phyloP scores from a whole-genome alignment of 2,329 filamentous ascomycete genomes.

The Arachnopeziza araneosa region DNA sequence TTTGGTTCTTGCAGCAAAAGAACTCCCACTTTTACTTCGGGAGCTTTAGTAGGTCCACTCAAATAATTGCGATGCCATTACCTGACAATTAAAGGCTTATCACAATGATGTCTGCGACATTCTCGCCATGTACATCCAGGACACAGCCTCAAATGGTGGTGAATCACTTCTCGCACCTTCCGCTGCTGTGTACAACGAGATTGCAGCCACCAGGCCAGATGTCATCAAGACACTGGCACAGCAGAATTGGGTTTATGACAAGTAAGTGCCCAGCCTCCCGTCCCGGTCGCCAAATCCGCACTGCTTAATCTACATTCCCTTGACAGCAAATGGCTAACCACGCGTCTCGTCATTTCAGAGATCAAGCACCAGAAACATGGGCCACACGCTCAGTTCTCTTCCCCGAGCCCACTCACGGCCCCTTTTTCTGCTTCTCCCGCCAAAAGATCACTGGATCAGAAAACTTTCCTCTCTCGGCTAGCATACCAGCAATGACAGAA shows the following conservation, averaged over 20 bases:
- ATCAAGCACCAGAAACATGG: no score
- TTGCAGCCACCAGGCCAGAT: conserved; percentile 58
- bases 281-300: no score
- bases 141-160: conserved; percentile 55
- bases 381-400: no score
- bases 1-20: no score
- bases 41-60: no score
- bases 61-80: no score
- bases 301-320: no score
- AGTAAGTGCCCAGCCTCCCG: no score
- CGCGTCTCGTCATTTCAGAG: not conserved
- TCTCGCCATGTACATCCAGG: conserved; percentile 58
- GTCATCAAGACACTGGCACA: conserved; percentile 51
- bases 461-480: not conserved
- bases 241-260: not conserved
- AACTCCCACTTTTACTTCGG: no score
- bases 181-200: conserved; percentile 62
- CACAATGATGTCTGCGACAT: conserved; percentile 48
- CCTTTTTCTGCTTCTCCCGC: not conserved
- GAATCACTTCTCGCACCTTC: conserved; percentile 60
- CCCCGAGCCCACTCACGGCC: no score
- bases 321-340: no score
- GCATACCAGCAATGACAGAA: not conserved
- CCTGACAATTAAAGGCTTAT: not conserved
- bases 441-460: not conserved